These are phyloP conservation scores for Pachysolen tannophilus DNA, from an alignment of 805 yeast genomes.

Conservation along the genomic window DNA sequence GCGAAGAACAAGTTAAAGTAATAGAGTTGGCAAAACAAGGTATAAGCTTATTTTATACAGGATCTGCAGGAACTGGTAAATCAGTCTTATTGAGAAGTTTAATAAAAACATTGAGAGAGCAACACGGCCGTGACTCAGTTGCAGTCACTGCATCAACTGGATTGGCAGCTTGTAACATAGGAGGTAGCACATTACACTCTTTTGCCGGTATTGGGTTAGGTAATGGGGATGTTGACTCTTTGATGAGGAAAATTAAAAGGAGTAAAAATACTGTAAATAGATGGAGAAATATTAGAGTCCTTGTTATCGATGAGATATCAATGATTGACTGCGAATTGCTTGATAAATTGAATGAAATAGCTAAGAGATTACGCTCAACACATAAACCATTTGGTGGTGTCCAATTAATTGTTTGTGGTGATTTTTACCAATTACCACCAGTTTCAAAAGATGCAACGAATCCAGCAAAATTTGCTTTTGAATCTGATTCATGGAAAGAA, in stretches of 20 bases:
- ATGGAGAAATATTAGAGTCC: constrained; percentile 51
- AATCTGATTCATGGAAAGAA: constrained; percentile 52
- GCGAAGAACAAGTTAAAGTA: constrained; percentile 60
- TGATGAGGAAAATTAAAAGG: constrained; percentile 46
- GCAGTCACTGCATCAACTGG: constrained; percentile 86
- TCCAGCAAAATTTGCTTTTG: constrained; percentile 50
- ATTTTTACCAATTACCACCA: constrained; percentile 78
- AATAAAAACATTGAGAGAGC: constrained; percentile 41
- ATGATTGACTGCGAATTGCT: constrained; percentile 70
- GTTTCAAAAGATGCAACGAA: constrained; percentile 31
- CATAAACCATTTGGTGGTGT: constrained; percentile 70
- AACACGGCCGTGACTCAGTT: constrained; percentile 41
- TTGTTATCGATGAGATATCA: constrained; percentile 71
- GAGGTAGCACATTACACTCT: constrained; percentile 72
- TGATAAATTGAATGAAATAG: constrained; percentile 56
- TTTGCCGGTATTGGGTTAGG: constrained; percentile 77
- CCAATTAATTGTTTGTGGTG: constrained; percentile 71
- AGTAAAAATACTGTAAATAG: constrained; percentile 39
- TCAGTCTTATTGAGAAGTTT: constrained; percentile 60
- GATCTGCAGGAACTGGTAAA: constrained; percentile 87
- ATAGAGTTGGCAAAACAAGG: constrained; percentile 56
- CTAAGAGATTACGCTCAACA: constrained; percentile 37
- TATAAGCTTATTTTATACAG: constrained; percentile 70
- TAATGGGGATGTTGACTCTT: constrained; percentile 34
- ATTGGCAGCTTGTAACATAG: constrained; percentile 73